These are phyloP conservation scores for Salvia sclarea DNA, from an alignment of 305 asterid species.

Conservation along the genomic window DNA sequence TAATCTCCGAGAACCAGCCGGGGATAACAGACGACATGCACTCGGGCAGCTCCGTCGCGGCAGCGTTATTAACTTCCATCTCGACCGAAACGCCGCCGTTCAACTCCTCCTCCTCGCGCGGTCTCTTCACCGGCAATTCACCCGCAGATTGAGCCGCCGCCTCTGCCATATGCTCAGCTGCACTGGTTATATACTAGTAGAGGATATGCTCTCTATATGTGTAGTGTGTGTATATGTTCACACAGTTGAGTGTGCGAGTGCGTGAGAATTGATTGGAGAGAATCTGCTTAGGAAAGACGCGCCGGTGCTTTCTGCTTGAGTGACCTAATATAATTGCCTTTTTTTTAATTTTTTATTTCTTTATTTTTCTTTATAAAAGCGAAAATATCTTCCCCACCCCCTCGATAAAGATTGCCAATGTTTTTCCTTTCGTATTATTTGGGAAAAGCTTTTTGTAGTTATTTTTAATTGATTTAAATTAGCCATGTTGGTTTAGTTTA, in stretches of 20 bases:
- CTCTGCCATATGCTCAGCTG: constrained; percentile 34
- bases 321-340: constrained; percentile 20
- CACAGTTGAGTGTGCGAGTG: constrained; percentile 30
- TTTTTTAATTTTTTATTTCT: neutral
- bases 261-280: constrained; percentile 24
- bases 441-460: neutral
- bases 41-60: constrained; percentile 38
- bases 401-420: neutral
- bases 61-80: constrained; percentile 50
- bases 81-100: constrained; percentile 36
- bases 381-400: constrained; percentile 25
- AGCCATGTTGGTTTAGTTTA: neutral
- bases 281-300: constrained; percentile 40
- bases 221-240: constrained; percentile 4
- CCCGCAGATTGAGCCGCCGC: constrained; percentile 33
- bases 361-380: neutral
- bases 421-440: neutral
- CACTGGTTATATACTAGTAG: neutral
- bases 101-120: constrained; percentile 37
- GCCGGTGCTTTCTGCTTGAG: constrained; percentile 16
- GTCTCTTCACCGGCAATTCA: constrained; percentile 55
- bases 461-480: too few species aligned
- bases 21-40: constrained; percentile 69
- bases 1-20: constrained; percentile 93
- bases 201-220: neutral